These are phyloP conservation scores for Corchorus capsularis DNA, from an alignment of 345 rosid species.

Conservation along the genomic window DNA sequence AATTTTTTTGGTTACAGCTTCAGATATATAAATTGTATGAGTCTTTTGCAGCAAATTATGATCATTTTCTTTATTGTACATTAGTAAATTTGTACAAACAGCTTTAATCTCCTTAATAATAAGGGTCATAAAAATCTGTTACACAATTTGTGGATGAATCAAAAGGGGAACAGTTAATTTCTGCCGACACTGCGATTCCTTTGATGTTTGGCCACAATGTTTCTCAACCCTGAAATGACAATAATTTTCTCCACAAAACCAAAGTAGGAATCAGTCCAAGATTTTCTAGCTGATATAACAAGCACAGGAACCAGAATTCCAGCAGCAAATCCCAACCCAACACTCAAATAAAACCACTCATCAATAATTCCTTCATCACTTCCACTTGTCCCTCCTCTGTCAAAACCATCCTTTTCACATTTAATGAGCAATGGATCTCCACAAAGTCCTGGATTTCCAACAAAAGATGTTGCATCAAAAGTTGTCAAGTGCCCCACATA, in stretches of 20 bases:
- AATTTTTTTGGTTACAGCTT: background rate
- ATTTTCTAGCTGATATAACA: conserved; percentile 21
- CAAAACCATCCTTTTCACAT: conserved; percentile 27
- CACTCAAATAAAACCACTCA: conserved; percentile 46
- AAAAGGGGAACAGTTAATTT: background rate
- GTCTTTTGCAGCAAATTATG: background rate
- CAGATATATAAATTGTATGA: background rate
- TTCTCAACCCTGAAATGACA: conserved; percentile 8
- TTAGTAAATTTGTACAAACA: too few species aligned
- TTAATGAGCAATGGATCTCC: conserved; percentile 37
- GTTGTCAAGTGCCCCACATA: conserved; percentile 35
- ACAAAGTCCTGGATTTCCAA: conserved; percentile 44
- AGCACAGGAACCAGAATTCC: conserved; percentile 36
- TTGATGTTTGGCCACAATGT: background rate
- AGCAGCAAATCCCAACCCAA: conserved; percentile 51
- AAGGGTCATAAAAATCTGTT: background rate
- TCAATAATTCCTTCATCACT: conserved; percentile 29
- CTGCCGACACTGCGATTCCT: background rate
- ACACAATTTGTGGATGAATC: background rate
- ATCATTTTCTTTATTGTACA: background rate
- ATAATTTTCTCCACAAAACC: conserved; percentile 32
- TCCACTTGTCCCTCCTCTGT: conserved; percentile 16
- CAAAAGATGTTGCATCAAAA: conserved; percentile 34
- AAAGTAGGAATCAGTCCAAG: conserved; percentile 39
- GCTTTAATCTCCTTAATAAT: too few species aligned